phyloP scores from a whole-genome alignment of 2,329 filamentous ascomycete species.

The Akanthomyces uredinophilus region DNA sequence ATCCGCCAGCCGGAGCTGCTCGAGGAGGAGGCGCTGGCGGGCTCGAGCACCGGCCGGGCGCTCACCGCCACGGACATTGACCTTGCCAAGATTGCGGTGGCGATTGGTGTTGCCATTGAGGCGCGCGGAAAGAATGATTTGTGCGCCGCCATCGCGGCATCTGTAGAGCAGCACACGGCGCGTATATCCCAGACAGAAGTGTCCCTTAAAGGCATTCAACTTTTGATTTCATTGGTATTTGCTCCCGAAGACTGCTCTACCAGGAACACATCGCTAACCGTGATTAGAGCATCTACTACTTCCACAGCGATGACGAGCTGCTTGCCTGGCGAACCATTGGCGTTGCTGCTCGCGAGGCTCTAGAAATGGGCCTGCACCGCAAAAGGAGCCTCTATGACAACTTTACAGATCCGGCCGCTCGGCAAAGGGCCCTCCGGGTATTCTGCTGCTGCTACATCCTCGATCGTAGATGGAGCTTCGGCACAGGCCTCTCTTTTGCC shows the following conservation, averaged over 20 bases:
- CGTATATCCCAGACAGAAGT: conserved; percentile 26
- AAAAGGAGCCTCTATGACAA: conserved; percentile 38
- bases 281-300: conserved; percentile 35
- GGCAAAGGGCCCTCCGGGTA: conserved; percentile 31
- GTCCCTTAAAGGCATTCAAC: conserved; percentile 30
- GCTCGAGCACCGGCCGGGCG: neutral
- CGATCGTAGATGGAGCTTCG: conserved; percentile 48
- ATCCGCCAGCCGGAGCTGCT: conserved; percentile 17
- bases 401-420: conserved; percentile 27
- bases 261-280: neutral
- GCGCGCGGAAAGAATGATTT: conserved; percentile 27
- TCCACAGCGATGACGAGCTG: conserved; percentile 44
- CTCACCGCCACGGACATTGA: conserved; percentile 25
- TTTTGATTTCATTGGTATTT: conserved; percentile 27
- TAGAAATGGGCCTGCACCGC: conserved; percentile 45
- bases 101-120: conserved; percentile 29
- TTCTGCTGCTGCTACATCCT: conserved; percentile 50
- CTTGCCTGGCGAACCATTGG: conserved; percentile 44
- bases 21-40: conserved; percentile 5
- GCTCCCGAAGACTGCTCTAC: neutral
- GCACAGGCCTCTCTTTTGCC: conserved; percentile 44
- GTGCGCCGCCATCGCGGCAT: conserved; percentile 24
- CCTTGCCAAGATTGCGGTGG: conserved; percentile 30
- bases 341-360: conserved; percentile 39
- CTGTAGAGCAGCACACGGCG: conserved; percentile 26